Evolutionary conservation across 257 asterid species (phyloP).

Genomic region (Nicotiana noctiflora): DNA sequence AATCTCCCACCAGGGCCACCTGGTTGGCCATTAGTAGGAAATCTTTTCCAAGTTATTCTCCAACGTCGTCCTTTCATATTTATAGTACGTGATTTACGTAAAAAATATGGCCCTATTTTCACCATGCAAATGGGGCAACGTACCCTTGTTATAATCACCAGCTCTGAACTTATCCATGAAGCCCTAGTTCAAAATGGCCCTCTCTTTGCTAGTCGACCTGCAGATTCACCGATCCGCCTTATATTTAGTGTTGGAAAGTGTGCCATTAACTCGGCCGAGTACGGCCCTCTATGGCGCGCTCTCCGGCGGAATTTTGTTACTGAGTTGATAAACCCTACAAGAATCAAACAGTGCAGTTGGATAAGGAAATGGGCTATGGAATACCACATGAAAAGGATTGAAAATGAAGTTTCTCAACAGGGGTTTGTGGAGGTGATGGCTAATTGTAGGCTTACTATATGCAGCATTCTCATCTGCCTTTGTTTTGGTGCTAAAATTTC

Average conservation of each 20-base stretch:
- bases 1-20: conserved; percentile 95
- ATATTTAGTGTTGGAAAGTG: conserved; percentile 87
- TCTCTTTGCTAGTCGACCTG: conserved; percentile 78
- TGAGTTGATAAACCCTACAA: conserved; percentile 72
- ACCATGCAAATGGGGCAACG: conserved; percentile 97
- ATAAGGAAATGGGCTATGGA: conserved; percentile 73
- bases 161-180: conserved; percentile 80
- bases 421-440: conserved; percentile 83
- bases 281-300: conserved; percentile 91
- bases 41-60: conserved; percentile 74
- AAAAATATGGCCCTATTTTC: conserved; percentile 81
- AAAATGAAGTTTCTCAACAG: conserved; percentile 26
- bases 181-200: conserved; percentile 77
- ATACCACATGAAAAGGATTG: conserved; percentile 59
- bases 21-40: conserved; percentile 97
- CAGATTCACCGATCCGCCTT: conserved; percentile 86
- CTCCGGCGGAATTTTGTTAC: conserved; percentile 89
- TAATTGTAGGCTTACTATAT: conserved; percentile 67
- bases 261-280: conserved; percentile 91
- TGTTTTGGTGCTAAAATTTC: conserved; percentile 80
- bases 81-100: conserved; percentile 64
- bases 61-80: conserved; percentile 71
- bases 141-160: conserved; percentile 59
- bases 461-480: conserved; percentile 74
- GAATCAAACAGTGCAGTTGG: conserved; percentile 91